Conservation (phyloP, 768 basidiomycete species). For the Leucocoprinus birnbaumii region DNA sequence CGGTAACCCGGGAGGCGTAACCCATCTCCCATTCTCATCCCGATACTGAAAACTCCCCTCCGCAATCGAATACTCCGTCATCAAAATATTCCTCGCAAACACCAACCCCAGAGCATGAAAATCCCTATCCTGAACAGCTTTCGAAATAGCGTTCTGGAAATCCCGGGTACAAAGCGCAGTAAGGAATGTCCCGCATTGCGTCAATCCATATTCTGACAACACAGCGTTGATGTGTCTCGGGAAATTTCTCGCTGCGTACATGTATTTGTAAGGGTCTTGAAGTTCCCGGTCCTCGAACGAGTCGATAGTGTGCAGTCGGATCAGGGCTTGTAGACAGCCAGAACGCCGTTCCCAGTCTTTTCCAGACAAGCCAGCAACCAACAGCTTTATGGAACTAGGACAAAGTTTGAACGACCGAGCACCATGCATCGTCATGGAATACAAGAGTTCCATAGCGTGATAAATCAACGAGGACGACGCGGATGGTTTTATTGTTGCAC, state of each 20-base stretch:
- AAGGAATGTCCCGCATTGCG: conserved; percentile 38
- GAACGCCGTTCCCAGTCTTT: conserved; percentile 51
- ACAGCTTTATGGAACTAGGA: conserved; percentile 42
- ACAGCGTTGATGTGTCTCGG: too few species aligned
- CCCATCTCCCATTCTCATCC: conserved; percentile 34
- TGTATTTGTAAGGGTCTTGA: conserved; percentile 47
- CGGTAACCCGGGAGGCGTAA: conserved; percentile 37
- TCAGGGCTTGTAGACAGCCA: conserved; percentile 48
- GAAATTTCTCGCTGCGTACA: conserved; percentile 37
- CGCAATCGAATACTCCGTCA: conserved; percentile 58
- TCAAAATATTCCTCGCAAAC: conserved; percentile 46
- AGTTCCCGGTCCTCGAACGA: too few species aligned
- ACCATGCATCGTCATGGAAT: conserved; percentile 40
- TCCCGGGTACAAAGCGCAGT: conserved; percentile 37
- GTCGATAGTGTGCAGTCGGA: conserved; percentile 49
- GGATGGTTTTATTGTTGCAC: conserved; percentile 40
- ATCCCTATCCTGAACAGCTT: conserved; percentile 42
- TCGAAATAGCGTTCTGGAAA: conserved; percentile 53
- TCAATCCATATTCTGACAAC: too few species aligned
- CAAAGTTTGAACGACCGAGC: conserved; percentile 40
- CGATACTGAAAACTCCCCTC: conserved; percentile 53
- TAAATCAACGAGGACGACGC: conserved; percentile 40
- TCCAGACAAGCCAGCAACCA: conserved; percentile 55
- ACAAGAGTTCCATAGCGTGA: conserved; percentile 50
- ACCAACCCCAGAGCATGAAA: conserved; percentile 48